Evolutionary conservation across 2,329 filamentous ascomycete species (phyloP), one percentile per base, ranked within the genome.

Genomic region (Chaetomium sp.): DNA sequence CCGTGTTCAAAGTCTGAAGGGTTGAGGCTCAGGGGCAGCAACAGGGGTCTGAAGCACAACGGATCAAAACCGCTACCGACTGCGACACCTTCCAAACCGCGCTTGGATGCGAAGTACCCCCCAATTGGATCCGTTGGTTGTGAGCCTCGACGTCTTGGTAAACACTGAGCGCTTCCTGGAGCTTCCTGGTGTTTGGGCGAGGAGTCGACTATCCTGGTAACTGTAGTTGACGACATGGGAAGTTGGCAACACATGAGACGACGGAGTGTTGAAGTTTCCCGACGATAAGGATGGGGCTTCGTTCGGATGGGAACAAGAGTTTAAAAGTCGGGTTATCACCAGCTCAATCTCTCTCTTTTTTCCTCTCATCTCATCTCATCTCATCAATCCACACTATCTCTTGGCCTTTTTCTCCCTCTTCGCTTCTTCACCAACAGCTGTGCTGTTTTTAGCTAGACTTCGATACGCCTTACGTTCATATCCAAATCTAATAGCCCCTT

Each of bases 41-140:
- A n/a, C 62, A 64, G 62, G 62, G 62, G 57, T 56, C 1, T 55
- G 62, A 57, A 49, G 50, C 62, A 45, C 21, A 51, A 33, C 31
- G 38, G 35, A 45, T 51, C 29, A 38, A 25, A 23, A 27, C 19
- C 50, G 29, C 42, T 10, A 35, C 51, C 42, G 16, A 29, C 51
- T 64, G 62, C 62, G 38, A 64, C 62, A 50, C 29, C 21, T 60
- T 59, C 50, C 45, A 63, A 64, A 64, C 56, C 19, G 35, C 56
- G 51, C 50, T 60, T 64, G 35, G 29, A 38, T 13, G 23, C 42
- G 16, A 42, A 42, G n/a, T 42, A 42, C 7, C 16, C 49, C 29
- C 19, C 35, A 56, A 56, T 50, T 60, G 50, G 62, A 60, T 56
- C 10, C 25, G 27, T 35, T 60, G 56, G 25, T 38, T 19, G 21